Conservation (phyloP, 2,329 filamentous ascomycete genomes). For the Fusarium dlaminii region DNA sequence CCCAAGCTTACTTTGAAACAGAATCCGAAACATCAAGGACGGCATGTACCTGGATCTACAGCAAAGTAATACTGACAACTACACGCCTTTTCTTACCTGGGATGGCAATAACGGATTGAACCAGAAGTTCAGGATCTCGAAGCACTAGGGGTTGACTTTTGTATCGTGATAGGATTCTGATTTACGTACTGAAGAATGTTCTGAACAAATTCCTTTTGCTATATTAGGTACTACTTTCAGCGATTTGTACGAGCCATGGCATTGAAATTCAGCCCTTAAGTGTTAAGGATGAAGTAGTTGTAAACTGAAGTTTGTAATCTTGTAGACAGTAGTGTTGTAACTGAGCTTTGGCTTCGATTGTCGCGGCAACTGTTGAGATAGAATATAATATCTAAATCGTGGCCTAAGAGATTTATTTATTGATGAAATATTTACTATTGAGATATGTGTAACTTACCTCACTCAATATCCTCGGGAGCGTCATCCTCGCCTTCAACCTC, state of each 20-base stretch:
- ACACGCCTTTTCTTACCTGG: background rate
- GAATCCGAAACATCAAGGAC: background rate
- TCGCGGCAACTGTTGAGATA: background rate
- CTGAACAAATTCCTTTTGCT: background rate
- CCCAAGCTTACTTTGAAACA: background rate
- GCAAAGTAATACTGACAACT: accelerated
- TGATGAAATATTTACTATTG: accelerated
- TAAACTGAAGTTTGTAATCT: background rate
- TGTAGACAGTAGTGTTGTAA: no score
- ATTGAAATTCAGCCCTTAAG: background rate
- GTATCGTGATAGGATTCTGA: background rate
- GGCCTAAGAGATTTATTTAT: background rate
- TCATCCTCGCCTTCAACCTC: background rate
- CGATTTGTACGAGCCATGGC: accelerated
- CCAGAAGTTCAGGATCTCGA: background rate
- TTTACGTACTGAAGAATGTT: background rate
- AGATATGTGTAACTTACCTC: background rate
- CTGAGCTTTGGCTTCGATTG: accelerated
- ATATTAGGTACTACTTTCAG: accelerated
- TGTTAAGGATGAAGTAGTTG: background rate
- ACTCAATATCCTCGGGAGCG: background rate
- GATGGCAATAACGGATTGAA: background rate
- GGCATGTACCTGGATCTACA: accelerated
- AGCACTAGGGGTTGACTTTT: background rate
- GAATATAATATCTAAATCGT: accelerated